Evolutionary conservation across 2,329 filamentous ascomycete genomes (phyloP).

Genomic region (Pseudogymnoascus sp.): DNA sequence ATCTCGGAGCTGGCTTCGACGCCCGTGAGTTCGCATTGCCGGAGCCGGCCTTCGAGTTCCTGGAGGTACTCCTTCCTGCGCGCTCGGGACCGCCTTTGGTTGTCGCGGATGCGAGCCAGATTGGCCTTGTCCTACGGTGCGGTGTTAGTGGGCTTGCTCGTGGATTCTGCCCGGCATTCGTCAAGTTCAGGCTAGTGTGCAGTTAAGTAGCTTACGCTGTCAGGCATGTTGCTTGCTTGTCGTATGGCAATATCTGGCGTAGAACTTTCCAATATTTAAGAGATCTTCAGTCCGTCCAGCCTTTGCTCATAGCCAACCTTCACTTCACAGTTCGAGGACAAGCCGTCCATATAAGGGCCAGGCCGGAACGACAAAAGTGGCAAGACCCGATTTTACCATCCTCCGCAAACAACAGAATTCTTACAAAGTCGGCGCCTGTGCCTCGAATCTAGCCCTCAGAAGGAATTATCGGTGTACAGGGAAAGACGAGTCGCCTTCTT

Average conservation of each 20-base stretch:
- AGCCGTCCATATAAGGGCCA: background rate
- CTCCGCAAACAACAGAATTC: background rate
- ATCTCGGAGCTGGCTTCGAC: slow-evolving; percentile 63
- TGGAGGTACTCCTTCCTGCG: slow-evolving; percentile 64
- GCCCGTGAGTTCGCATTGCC: slow-evolving; percentile 54
- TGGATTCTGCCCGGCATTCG: slow-evolving; percentile 1
- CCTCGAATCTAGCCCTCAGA: slow-evolving; percentile 4
- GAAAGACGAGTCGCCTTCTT: background rate
- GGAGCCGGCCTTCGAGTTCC: slow-evolving; percentile 57
- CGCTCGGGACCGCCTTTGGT: slow-evolving; percentile 67
- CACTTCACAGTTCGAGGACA: background rate
- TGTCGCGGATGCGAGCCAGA: slow-evolving; percentile 59
- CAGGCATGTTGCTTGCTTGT: slow-evolving; percentile 7
- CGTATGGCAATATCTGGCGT: background rate
- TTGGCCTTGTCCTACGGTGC: slow-evolving; percentile 23
- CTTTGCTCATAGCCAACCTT: slow-evolving; percentile 3
- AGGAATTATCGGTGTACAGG: slow-evolving; percentile 4
- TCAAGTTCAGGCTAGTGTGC: slow-evolving; percentile 6
- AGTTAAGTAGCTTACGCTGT: slow-evolving; percentile 8
- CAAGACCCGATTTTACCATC: background rate
- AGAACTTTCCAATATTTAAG: background rate
- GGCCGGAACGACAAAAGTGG: background rate
- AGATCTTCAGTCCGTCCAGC: background rate
- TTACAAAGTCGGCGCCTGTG: slow-evolving; percentile 4
- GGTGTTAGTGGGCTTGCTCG: slow-evolving; percentile 7